A percentile compares a stretch with the other conserved stretches of the same genome.
These are phyloP conservation scores for Microstegium vimineum DNA, from an alignment of 176 grass and related monocot species.

Conservation along the genomic window DNA sequence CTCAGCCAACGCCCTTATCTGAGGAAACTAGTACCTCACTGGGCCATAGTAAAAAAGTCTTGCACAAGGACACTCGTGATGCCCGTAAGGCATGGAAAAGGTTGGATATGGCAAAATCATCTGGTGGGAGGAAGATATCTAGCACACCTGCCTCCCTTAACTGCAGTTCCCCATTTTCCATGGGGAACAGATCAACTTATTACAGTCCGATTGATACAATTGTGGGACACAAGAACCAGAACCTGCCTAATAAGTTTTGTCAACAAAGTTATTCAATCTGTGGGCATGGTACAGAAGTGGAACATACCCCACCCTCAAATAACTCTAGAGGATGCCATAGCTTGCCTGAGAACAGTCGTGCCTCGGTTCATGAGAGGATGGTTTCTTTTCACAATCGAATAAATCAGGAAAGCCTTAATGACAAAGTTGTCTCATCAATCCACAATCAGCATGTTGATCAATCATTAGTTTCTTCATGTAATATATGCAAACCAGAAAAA, in stretches of 20 bases:
- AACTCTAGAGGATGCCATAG: neutral
- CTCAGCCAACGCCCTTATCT: neutral
- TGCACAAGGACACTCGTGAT: constrained; percentile 17
- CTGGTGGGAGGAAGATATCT: constrained; percentile 29
- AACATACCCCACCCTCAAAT: neutral
- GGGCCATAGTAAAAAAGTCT: constrained; percentile 3
- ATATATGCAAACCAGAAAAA: neutral
- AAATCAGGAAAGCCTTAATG: constrained; percentile 31
- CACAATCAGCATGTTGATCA: neutral
- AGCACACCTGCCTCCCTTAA: constrained; percentile 19
- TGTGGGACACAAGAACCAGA: constrained; percentile 20
- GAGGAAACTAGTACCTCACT: neutral
- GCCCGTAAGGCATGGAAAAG: constrained; percentile 74
- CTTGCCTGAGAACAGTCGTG: constrained; percentile 1
- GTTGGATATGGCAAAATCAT: constrained; percentile 59
- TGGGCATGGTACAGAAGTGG: constrained; percentile 10
- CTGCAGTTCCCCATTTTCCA: constrained; percentile 28
- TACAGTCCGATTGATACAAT: constrained; percentile 34
- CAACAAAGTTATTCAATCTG: neutral
- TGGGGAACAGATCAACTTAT: constrained; percentile 40
- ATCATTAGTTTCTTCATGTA: neutral
- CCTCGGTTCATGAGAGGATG: neutral
- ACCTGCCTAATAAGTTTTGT: neutral
- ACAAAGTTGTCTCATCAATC: constrained; percentile 17
- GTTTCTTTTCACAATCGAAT: constrained; percentile 11